A percentile compares a stretch with the other conserved stretches of the same genome.
phyloP scores from a whole-genome alignment of 176 grass and related monocot genomes.

The Zoysia japonica region DNA sequence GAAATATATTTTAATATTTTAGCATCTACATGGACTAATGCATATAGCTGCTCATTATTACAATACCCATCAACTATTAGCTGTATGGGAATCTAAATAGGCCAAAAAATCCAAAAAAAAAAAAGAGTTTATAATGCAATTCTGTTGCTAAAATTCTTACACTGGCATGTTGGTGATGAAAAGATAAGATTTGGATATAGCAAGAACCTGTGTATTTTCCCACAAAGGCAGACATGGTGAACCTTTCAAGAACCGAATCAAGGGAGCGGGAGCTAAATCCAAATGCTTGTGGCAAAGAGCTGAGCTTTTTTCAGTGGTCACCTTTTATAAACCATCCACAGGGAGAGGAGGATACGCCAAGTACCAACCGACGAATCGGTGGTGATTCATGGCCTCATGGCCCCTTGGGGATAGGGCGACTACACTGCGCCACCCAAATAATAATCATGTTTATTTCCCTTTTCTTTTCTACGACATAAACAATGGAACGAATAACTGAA shows the following conservation, averaged over 20 bases:
- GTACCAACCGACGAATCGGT: not conserved
- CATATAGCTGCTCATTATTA: no score
- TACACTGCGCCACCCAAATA: conserved; percentile 34
- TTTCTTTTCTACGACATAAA: not conserved
- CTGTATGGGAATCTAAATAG: no score
- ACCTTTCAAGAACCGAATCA: conserved; percentile 9
- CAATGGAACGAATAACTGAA: conserved; percentile 6
- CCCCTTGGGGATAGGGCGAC: conserved; percentile 42
- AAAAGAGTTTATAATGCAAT: no score
- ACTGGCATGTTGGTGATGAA: not conserved
- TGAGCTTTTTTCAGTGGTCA: conserved; percentile 29
- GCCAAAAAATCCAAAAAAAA: no score
- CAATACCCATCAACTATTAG: no score
- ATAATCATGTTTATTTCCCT: not conserved
- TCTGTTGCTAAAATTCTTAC: no score
- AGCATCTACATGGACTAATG: no score
- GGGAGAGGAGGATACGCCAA: conserved; percentile 30
- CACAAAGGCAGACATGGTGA: conserved; percentile 87
- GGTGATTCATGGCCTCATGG: conserved; percentile 32
- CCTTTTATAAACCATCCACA: conserved; percentile 29
- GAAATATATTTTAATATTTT: no score
- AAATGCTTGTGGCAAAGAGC: conserved; percentile 42
- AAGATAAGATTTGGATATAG: not conserved
- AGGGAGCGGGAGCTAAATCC: conserved; percentile 42
- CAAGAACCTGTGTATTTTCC: conserved; percentile 89